Conservation (phyloP, 371 early-diverging fungal genomes). For the Rhizopus delemar region DNA sequence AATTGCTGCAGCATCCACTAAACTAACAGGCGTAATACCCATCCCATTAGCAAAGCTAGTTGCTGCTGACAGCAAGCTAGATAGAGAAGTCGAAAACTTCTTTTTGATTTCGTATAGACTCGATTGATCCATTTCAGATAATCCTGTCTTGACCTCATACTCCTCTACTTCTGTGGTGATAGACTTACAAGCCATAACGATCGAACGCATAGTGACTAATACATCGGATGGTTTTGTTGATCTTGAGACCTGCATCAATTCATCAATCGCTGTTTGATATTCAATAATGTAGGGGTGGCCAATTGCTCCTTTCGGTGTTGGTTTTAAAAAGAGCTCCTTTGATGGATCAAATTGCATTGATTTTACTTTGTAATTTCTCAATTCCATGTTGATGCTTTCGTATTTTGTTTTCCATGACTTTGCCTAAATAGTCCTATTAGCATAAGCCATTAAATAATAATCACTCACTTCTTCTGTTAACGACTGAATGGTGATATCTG, state of each 20-base stretch:
- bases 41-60: constrained; percentile 78
- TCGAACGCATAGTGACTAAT: constrained; percentile 77
- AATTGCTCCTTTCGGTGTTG: constrained; percentile 64
- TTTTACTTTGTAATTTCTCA: constrained; percentile 52
- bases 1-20: constrained; percentile 78
- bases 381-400: constrained; percentile 45
- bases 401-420: constrained; percentile 52
- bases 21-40: constrained; percentile 67
- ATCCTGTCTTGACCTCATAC: constrained; percentile 49
- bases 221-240: constrained; percentile 73
- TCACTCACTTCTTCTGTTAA: constrained; percentile 28
- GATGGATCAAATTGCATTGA: constrained; percentile 43
- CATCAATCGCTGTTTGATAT: constrained; percentile 83
- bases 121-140: constrained; percentile 24
- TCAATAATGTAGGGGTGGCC: constrained; percentile 64
- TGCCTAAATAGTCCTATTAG: constrained; percentile 6
- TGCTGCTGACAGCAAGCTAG: constrained; percentile 71
- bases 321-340: constrained; percentile 36
- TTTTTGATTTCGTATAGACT: constrained; percentile 49
- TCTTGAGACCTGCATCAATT: constrained; percentile 66
- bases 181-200: constrained; percentile 79
- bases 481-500: constrained; percentile 28
- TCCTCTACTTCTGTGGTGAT: constrained; percentile 83
- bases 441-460: too few species aligned
- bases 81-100: constrained; percentile 68